Conservation (phyloP, 163 green algal species). For the Scenedesmus sp. region DNA sequence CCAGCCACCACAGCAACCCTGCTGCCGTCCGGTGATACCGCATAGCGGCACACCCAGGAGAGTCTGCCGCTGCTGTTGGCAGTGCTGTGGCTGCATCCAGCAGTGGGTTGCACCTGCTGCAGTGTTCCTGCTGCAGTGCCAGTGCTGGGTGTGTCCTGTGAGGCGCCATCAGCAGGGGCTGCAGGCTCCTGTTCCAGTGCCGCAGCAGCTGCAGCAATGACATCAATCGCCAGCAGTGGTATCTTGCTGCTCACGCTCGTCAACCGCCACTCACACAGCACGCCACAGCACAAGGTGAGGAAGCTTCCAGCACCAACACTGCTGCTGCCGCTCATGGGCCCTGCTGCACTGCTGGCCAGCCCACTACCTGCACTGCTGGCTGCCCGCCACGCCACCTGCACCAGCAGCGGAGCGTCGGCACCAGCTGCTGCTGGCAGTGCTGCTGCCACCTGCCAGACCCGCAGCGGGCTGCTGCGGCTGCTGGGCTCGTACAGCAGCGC, state of each 20-base stretch:
- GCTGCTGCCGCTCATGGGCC: background rate
- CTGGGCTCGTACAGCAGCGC: constrained; percentile 40
- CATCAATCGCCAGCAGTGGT: constrained; percentile 12
- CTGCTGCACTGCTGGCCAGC: background rate
- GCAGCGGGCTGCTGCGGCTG: constrained; percentile 22
- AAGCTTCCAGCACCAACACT: constrained; percentile 6
- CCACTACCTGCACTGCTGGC: background rate
- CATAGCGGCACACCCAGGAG: background rate
- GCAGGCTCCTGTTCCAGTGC: background rate
- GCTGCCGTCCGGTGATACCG: constrained; percentile 17
- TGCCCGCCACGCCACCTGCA: constrained; percentile 34
- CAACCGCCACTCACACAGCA: constrained; percentile 42
- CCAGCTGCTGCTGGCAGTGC: background rate
- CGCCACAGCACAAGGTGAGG: constrained; percentile 27
- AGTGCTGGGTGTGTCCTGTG: too few relatives aligned
- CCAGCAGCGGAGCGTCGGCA: background rate
- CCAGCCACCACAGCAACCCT: constrained; percentile 7
- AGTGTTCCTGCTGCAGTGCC: background rate
- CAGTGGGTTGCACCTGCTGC: background rate
- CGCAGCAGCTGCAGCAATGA: constrained; percentile 24
- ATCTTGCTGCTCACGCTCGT: background rate
- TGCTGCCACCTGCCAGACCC: constrained; percentile 9
- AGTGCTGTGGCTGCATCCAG: background rate
- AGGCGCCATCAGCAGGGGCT: background rate
- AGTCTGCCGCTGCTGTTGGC: background rate